These are phyloP conservation scores for Ophiostoma pallidulum DNA, from an alignment of 2,329 filamentous ascomycete genomes.

Conservation along the genomic window DNA sequence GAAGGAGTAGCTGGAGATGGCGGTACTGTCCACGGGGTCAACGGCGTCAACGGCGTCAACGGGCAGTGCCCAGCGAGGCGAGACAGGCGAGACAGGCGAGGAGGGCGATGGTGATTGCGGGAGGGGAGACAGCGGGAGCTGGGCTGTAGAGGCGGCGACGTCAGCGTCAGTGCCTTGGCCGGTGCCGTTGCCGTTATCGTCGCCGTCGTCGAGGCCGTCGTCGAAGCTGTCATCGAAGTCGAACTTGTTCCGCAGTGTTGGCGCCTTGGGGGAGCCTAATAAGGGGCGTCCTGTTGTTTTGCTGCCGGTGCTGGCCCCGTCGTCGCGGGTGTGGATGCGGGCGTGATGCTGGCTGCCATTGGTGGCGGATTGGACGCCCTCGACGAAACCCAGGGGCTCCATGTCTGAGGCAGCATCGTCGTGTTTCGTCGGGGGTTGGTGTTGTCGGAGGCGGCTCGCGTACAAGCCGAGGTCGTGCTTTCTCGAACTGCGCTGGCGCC, in stretches of 20 bases:
- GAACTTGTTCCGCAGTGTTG: constrained; percentile 5
- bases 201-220: constrained; percentile 10
- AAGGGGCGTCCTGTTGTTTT: constrained; percentile 2
- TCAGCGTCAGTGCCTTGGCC: constrained; percentile 13
- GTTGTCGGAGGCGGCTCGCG: constrained; percentile 20
- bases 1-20: constrained; percentile 20
- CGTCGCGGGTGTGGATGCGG: constrained; percentile 5
- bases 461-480: constrained; percentile 20
- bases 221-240: constrained; percentile 13
- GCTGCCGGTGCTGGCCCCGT: constrained; percentile 6
- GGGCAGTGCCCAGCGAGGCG: constrained; percentile 39
- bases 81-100: constrained; percentile 26
- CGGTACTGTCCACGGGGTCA: constrained; percentile 20
- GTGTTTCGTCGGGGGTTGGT: constrained; percentile 23
- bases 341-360: not conserved
- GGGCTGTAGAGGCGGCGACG: not conserved
- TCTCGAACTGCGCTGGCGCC: constrained; percentile 17
- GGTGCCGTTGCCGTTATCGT: constrained; percentile 1
- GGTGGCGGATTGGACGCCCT: constrained; percentile 1
- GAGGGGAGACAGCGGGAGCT: not conserved
- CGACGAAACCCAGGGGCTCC: constrained; percentile 14
- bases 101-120: no score
- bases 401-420: constrained; percentile 18
- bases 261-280: constrained; percentile 4
- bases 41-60: no score